phyloP scores from a whole-genome alignment of 495 filamentous ascomycete species.

The Amniculicola lignicola region DNA sequence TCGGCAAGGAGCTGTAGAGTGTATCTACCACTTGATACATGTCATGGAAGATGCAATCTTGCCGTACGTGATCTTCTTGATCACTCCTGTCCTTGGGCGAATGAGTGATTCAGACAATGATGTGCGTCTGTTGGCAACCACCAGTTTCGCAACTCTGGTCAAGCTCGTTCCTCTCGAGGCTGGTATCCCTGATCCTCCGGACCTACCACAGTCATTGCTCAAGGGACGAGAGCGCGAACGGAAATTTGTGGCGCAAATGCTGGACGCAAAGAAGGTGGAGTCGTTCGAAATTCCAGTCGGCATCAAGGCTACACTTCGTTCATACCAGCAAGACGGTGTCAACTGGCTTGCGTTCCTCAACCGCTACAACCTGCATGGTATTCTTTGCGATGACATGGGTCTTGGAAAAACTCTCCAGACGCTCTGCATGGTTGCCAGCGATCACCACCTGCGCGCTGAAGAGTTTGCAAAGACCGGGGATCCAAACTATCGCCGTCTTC shows the following conservation, averaged over 20 bases:
- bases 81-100: constrained; percentile 95
- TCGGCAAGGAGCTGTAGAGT: constrained; percentile 91
- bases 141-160: constrained; percentile 93
- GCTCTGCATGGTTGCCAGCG: constrained; percentile 94
- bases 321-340: constrained; percentile 97
- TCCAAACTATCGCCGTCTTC: constrained; percentile 71
- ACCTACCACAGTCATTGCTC: constrained; percentile 81
- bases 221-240: constrained; percentile 87
- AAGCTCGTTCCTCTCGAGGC: constrained; percentile 99
- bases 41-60: constrained; percentile 97
- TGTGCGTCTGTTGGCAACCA: constrained; percentile 88
- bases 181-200: constrained; percentile 93
- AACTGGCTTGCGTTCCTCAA: constrained; percentile 99
- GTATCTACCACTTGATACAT: constrained; percentile 88
- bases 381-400: constrained; percentile 99
- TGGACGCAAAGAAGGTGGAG: constrained; percentile 94
- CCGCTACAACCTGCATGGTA: constrained; percentile 93
- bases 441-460: constrained; percentile 89
- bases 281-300: constrained; percentile 88
- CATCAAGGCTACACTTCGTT: constrained; percentile 92
- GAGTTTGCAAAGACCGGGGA: constrained; percentile 77
- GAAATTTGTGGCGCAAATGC: constrained; percentile 93
- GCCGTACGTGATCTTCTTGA: constrained; percentile 97
- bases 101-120: constrained; percentile 99
- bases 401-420: constrained; percentile 97